phyloP scores from a whole-genome alignment of 352 stramenopile genomes.

The Globisporangium paroecandrum region DNA sequence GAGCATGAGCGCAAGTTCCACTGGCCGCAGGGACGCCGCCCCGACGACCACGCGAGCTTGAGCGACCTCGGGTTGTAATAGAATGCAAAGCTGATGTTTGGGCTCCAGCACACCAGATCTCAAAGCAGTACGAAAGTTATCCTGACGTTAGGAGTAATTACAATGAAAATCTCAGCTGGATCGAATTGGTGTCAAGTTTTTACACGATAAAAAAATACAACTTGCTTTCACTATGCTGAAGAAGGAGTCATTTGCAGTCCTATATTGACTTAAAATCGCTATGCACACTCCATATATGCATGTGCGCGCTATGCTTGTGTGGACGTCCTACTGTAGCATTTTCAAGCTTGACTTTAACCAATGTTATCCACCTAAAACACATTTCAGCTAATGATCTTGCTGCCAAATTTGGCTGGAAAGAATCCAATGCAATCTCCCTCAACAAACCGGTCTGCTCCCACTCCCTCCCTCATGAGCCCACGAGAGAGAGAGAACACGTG shows the following conservation, averaged over 20 bases:
- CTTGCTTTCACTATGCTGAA: too few relatives aligned
- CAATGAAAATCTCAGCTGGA: not conserved
- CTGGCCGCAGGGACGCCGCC: conserved; percentile 44
- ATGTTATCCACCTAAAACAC: not conserved
- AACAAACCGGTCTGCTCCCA: not conserved
- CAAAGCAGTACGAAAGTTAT: not conserved
- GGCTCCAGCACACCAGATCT: not conserved
- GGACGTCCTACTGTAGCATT: not conserved
- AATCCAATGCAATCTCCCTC: not conserved
- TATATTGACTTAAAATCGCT: too few relatives aligned
- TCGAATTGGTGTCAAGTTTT: not conserved
- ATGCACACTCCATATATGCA: too few relatives aligned
- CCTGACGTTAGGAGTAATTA: not conserved
- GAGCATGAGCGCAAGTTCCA: conserved; percentile 66
- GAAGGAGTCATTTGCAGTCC: too few relatives aligned
- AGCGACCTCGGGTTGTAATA: conserved; percentile 14
- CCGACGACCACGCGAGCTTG: conserved; percentile 26
- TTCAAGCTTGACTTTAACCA: not conserved
- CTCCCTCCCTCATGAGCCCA: not conserved
- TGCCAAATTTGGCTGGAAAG: not conserved
- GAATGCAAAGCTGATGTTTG: not conserved
- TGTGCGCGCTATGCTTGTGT: too few relatives aligned
- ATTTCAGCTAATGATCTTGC: not conserved
- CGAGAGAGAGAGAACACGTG: not conserved
- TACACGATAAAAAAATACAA: too few relatives aligned